A percentile compares a stretch with the other conserved stretches of the same genome.
Evolutionary conservation across 1,284 basidiomycete species (phyloP).

Genomic region (Tylopilus sp.): DNA sequence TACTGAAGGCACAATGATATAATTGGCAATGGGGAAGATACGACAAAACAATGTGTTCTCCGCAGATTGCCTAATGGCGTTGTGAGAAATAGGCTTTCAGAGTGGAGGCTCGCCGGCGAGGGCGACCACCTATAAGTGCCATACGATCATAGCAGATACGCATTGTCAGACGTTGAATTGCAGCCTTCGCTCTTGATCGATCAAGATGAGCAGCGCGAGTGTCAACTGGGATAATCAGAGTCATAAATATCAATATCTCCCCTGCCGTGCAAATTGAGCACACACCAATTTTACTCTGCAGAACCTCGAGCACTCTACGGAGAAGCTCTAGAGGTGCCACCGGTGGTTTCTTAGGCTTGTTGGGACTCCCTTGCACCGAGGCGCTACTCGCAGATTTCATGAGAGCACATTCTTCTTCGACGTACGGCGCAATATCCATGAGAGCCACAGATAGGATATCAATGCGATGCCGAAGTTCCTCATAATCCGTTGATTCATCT

Average conservation of each 20-base stretch:
- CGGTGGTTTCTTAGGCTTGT: conserved; percentile 35
- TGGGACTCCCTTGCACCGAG: conserved; percentile 30
- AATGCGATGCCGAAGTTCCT: conserved; percentile 53
- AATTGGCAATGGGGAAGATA: not conserved
- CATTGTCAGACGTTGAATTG: conserved; percentile 59
- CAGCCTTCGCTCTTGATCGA: conserved; percentile 65
- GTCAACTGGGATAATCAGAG: conserved; percentile 50
- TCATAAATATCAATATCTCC: not conserved
- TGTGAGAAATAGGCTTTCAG: conserved; percentile 33
- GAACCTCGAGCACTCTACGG: conserved; percentile 43
- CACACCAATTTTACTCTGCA: conserved; percentile 66
- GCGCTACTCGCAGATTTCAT: conserved; percentile 15
- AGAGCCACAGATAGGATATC: conserved; percentile 56
- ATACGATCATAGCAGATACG: conserved; percentile 62
- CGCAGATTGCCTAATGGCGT: conserved; percentile 10
- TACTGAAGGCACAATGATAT: not conserved
- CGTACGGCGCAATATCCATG: conserved; percentile 56
- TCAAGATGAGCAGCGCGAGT: conserved; percentile 70
- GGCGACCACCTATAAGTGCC: conserved; percentile 30
- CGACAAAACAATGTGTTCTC: not conserved
- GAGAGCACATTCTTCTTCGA: conserved; percentile 43
- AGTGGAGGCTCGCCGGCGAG: conserved; percentile 26
- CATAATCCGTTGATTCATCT: conserved; percentile 52
- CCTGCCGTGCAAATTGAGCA: conserved; percentile 4
- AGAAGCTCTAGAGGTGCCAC: conserved; percentile 48